A percentile compares a stretch with the other conserved stretches of the same genome.
These are phyloP conservation scores for Talaromyces sp. DNA, from an alignment of 2,329 filamentous ascomycete genomes.

Conservation along the genomic window DNA sequence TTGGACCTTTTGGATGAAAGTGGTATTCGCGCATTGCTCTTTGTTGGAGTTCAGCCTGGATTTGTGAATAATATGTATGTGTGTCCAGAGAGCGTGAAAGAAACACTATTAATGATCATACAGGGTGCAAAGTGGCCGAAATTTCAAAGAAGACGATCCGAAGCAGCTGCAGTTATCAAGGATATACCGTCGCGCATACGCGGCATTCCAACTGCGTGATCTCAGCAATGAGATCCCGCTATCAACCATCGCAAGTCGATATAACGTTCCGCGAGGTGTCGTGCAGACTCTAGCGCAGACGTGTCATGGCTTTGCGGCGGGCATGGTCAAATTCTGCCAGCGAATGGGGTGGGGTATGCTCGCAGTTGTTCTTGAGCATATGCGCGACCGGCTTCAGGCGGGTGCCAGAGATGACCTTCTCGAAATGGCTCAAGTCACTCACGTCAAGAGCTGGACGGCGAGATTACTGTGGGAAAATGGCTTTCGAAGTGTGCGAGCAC, in stretches of 20 bases:
- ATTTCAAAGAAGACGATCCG: constrained; percentile 59
- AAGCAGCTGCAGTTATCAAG: constrained; percentile 59
- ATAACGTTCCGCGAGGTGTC: constrained; percentile 64
- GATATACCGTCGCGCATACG: constrained; percentile 69
- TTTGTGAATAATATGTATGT: constrained; percentile 64
- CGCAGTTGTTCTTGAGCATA: constrained; percentile 69
- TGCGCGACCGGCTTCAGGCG: constrained; percentile 68
- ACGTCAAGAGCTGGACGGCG: constrained; percentile 73
- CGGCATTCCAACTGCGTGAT: constrained; percentile 72
- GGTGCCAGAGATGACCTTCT: constrained; percentile 68
- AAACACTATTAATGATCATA: constrained; percentile 8
- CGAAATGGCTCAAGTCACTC: constrained; percentile 66
- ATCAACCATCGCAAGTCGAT: constrained; percentile 65
- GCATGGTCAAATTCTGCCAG: constrained; percentile 75
- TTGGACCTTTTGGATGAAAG: constrained; percentile 69
- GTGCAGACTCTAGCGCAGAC: constrained; percentile 71
- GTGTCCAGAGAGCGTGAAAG: background rate
- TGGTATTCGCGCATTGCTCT: constrained; percentile 62
- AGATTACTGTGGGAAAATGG: constrained; percentile 73
- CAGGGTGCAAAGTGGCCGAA: constrained; percentile 62
- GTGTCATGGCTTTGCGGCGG: constrained; percentile 73
- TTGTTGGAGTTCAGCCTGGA: constrained; percentile 65
- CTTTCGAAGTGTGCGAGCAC: constrained; percentile 62
- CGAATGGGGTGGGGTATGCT: constrained; percentile 73
- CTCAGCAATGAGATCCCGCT: constrained; percentile 73